A percentile compares a stretch with the other conserved stretches of the same genome.
These are phyloP conservation scores for Coemansia sp. DNA, from an alignment of 192 early-diverging fungal species.

Conservation along the genomic window DNA sequence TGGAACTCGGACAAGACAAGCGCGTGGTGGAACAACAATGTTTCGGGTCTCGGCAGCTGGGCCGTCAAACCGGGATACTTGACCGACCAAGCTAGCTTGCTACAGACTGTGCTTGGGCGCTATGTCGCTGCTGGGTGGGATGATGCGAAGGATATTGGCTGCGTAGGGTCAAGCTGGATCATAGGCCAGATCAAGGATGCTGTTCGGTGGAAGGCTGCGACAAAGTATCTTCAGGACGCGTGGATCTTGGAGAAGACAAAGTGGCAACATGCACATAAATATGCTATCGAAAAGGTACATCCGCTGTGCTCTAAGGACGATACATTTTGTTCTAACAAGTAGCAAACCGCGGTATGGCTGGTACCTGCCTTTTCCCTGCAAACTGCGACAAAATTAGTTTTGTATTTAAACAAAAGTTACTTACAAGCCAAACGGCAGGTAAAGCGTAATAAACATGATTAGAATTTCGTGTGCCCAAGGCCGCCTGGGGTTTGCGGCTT, in stretches of 20 bases:
- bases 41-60: constrained; percentile 19
- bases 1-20: neutral
- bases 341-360: too few species aligned
- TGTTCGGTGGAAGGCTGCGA: constrained; percentile 12
- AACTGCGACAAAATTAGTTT: too few species aligned
- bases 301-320: constrained; percentile 5
- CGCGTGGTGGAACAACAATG: constrained; percentile 33
- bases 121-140: constrained; percentile 8
- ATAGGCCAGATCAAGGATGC: constrained; percentile 6
- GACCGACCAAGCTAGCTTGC: neutral
- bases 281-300: constrained; percentile 38
- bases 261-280: constrained; percentile 27
- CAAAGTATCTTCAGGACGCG: neutral
- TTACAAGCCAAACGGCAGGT: constrained; percentile 1
- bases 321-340: neutral
- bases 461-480: constrained; percentile 6
- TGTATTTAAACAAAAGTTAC: neutral
- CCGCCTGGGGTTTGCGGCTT: too few species aligned
- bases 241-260: constrained; percentile 30
- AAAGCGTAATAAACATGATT: neutral
- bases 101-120: neutral
- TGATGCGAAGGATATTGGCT: constrained; percentile 2
- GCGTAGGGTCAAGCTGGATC: neutral
- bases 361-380: too few species aligned
- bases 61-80: constrained; percentile 22